phyloP scores from a whole-genome alignment of 2,329 filamentous ascomycete genomes.

The Ophiostoma sp. region DNA sequence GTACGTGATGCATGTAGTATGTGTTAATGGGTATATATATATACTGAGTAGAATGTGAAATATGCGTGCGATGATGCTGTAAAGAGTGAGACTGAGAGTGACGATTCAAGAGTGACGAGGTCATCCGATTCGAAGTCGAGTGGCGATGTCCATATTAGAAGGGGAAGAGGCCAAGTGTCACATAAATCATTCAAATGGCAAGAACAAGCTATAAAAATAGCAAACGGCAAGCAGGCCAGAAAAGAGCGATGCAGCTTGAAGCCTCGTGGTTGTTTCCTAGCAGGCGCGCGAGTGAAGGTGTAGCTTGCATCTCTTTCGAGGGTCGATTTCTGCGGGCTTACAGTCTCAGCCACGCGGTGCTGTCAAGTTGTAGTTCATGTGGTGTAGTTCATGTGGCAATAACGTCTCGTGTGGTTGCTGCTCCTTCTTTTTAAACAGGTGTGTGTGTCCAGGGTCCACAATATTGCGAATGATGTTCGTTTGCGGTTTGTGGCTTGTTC shows the following conservation, averaged over 20 bases:
- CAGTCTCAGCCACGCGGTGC: background rate
- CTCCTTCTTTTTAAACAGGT: background rate
- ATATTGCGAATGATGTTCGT: background rate
- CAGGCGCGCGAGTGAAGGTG: background rate
- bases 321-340: too few species aligned
- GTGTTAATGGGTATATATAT: background rate
- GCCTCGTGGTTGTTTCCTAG: background rate
- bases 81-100: background rate
- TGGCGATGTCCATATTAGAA: background rate
- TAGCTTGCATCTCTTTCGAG: background rate
- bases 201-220: background rate
- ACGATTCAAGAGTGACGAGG: background rate
- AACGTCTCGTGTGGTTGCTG: background rate
- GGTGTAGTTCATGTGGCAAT: background rate
- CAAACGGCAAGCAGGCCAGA: background rate
- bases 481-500: background rate
- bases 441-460: background rate
- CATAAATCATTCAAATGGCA: background rate
- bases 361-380: background rate
- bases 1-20: constrained; percentile 3
- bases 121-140: background rate
- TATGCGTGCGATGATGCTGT: background rate
- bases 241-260: background rate
- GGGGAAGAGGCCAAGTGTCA: background rate
- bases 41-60: background rate